Evolutionary conservation across 163 green algal genomes (phyloP).

Genomic region (Chlamydomonas reinhardtii): DNA sequence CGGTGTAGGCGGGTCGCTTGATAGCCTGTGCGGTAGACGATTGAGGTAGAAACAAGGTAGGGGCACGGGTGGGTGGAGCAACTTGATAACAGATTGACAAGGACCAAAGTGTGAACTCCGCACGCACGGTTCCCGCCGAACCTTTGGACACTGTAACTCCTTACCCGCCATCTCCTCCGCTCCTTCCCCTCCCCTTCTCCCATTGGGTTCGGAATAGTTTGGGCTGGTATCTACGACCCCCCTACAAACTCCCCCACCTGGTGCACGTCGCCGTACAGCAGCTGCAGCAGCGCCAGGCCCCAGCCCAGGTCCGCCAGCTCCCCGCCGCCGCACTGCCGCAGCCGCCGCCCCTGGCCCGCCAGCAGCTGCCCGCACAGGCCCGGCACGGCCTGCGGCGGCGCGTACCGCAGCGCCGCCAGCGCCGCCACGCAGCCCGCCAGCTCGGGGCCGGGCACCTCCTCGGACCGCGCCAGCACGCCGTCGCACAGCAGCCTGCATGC

Average conservation of each 20-base stretch:
- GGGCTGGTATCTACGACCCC: no score
- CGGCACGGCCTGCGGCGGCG: conserved; percentile 18
- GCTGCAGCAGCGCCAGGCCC: conserved; percentile 24
- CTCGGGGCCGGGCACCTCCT: conserved; percentile 1
- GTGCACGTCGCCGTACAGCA: conserved; percentile 43
- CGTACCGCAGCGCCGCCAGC: conserved; percentile 14
- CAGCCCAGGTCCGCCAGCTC: conserved; percentile 37
- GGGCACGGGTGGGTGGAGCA: no score
- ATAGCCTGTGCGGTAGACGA: background rate
- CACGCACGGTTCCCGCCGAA: no score
- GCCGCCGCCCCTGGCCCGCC: background rate
- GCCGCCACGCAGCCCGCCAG: conserved; percentile 24
- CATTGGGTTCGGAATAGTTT: no score
- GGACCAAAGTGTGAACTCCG: no score
- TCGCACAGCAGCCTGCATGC: conserved; percentile 11
- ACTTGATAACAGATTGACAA: no score
- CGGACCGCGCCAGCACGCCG: background rate
- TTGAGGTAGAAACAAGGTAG: no score
- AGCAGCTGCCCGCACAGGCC: background rate
- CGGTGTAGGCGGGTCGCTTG: conserved; percentile 11
- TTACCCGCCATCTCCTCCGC: no score
- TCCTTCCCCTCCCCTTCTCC: no score
- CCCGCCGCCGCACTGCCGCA: background rate
- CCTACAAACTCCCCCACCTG: background rate
- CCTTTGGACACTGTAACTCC: no score